Conservation (phyloP, 1,284 basidiomycete genomes). For the Flammula alnicola region DNA sequence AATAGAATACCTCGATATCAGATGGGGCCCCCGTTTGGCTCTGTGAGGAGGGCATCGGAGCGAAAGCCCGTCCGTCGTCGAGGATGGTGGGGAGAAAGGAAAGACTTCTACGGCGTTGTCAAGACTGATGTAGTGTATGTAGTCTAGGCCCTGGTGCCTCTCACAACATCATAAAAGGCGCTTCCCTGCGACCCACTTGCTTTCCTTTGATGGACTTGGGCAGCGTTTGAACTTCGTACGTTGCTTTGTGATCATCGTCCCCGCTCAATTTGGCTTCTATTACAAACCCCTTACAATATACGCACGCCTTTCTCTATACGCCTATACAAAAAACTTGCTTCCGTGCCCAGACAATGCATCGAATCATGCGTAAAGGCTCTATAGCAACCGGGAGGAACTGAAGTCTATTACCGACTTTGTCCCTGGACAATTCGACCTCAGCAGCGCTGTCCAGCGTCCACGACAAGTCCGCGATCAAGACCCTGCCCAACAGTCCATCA, state of each 20-base stretch:
- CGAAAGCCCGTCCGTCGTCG: background rate
- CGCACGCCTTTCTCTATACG: background rate
- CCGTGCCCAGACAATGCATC: no score
- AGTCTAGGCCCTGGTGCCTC: conserved; percentile 15
- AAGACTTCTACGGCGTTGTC: conserved; percentile 10
- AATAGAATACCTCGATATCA: conserved; percentile 11
- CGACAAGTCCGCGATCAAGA: background rate
- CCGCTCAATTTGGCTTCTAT: conserved; percentile 6
- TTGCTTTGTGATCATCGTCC: no score
- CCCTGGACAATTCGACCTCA: background rate
- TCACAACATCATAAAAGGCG: conserved; percentile 2
- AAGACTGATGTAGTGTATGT: background rate
- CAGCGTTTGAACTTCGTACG: no score
- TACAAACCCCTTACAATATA: background rate
- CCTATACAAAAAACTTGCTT: no score
- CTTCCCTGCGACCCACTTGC: conserved; percentile 15
- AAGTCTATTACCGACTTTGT: background rate
- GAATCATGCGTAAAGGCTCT: background rate
- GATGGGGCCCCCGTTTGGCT: conserved; percentile 1
- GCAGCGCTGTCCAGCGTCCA: background rate
- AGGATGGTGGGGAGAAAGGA: background rate
- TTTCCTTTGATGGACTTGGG: no score
- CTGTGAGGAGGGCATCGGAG: conserved; percentile 8
- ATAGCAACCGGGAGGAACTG: conserved; percentile 4
- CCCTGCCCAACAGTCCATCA: background rate